Base-by-base conservation (phyloP, 495 filamentous ascomycete genomes). In the Immersiella caudata region DNA sequence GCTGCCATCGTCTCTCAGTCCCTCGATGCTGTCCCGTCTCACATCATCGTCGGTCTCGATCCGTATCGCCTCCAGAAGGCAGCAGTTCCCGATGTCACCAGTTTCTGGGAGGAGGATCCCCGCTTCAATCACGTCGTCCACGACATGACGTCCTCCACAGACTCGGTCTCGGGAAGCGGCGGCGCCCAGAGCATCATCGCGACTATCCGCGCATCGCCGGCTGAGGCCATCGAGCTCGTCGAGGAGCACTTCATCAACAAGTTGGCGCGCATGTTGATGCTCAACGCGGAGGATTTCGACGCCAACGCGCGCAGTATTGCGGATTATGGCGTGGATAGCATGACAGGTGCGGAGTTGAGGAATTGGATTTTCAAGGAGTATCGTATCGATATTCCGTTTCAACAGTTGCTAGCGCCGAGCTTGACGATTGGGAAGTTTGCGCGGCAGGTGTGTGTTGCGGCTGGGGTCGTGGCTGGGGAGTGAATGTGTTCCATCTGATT, bases 321-420 rank as follows among this genome's bases (percentile, higher is more conserved):
- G 4, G 60, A 55, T 14, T 83, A 80, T 58, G 82, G 82, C 21
- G 36, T 84, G 18, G 82, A 85, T 66, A 80, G 75, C 67, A 80
- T 85, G 83, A 76, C 83, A 56, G 79, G 74, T 21, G 77, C 78
- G 0, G 83, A 85, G 72, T 63, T 85, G 57, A 65, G 82, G 21
- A 82, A 72, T 18, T 84, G 82, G 83, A 63, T 81, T 24, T 82
- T 81, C 71, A 79, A 81, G 74, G 75, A 80, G 66, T 76, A 74
- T 49, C 66, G 70, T 9, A 33, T 82, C 20, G 78, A 84, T 61
- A 70, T 81, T 33, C 69, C 76, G 1, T 81, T 82, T 69, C 71
- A 77, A 69, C 60, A 73, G 22, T 67, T 82, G 51, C 67, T 82
- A 6, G 72, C 49, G 1, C 11, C 40, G 40, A 46, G 40, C 16